Evolutionary conservation across 768 basidiomycete species (phyloP).

Genomic region (Aureoboletus auriporus): DNA sequence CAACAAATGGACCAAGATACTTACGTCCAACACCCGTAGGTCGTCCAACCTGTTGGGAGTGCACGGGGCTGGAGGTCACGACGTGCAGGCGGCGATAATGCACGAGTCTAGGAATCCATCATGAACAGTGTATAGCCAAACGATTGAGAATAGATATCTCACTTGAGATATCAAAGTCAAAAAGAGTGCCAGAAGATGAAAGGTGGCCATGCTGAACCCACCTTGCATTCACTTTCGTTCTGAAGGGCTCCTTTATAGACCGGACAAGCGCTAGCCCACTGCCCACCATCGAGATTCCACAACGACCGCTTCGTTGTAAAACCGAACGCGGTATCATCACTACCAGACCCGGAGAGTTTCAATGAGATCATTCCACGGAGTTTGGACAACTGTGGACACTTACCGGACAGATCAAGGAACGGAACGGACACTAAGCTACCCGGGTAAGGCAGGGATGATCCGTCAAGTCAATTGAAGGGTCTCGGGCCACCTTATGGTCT

Average conservation of each 20-base stretch:
- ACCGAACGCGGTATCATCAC: neutral
- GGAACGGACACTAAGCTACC: neutral
- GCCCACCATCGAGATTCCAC: neutral
- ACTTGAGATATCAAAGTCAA: constrained; percentile 5
- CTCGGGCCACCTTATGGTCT: no score
- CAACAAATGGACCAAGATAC: constrained; percentile 14
- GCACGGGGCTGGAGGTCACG: constrained; percentile 11
- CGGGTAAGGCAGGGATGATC: neutral
- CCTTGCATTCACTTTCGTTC: neutral
- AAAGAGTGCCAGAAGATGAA: constrained; percentile 1
- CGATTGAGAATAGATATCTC: neutral
- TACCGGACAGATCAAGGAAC: neutral
- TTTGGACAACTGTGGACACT: neutral
- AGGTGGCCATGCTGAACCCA: constrained; percentile 6
- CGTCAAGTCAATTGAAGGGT: neutral
- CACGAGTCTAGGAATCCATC: constrained; percentile 3
- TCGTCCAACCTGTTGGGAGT: constrained; percentile 54
- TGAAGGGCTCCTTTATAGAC: constrained; percentile 10
- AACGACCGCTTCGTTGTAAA: neutral
- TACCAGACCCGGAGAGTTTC: neutral
- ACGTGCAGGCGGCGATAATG: constrained; percentile 1
- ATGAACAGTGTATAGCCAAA: neutral
- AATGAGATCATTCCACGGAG: neutral
- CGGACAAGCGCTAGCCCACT: constrained; percentile 5
- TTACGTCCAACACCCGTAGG: constrained; percentile 61